Base-by-base conservation (phyloP, 164 flowering plant genomes). In the Annona squamosa region DNA sequence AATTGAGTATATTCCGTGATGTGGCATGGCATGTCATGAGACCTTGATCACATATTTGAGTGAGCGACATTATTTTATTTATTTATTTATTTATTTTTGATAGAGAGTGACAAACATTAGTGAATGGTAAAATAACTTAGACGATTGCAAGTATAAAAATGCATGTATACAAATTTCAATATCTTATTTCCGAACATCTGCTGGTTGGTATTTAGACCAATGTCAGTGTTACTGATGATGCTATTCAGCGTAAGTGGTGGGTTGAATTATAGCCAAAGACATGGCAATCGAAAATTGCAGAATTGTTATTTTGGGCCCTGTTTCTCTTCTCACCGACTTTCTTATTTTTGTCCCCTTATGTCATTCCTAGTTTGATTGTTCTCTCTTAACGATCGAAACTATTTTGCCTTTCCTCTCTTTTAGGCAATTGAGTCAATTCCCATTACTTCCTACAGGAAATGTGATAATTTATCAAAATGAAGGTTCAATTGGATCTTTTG, bases 351-450 rank as follows among this genome's bases (percentile, higher is more conserved):
- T 89, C 94, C 72, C 95, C 97, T 67, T 97, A 93, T 85, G 97
- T 92, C 81, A 81, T 93, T 10, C 85, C 94, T 1, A 95, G 92
- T n/a, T 47, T 88, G 67, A 83, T 91, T 68, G 98, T 52, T 46
- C 90, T 69, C 87, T 93, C n/a, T 76, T 93, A 81, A 84, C 97
- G 42, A 71, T 89, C 43, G 95, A 91, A 70, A 85, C 95, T 57
- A 75, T 82, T 75, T 80, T 90, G 37, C 95, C 98, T 12, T 18
- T 64, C 67, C 67, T 7, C 1, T 64, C 7, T 17, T 5, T 7
- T 17, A 10, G 6, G 26, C 18, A 0, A 26, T 64, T 7, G 67
- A 64, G 7, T 26, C 18, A 5, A 18, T 5, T 17, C 7, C 41
- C 6, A 18, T 5, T 7, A 7, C 18, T 17, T 17, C 17, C 67